These are phyloP conservation scores for Russula vinacea DNA, from an alignment of 768 basidiomycete genomes.

Conservation along the genomic window DNA sequence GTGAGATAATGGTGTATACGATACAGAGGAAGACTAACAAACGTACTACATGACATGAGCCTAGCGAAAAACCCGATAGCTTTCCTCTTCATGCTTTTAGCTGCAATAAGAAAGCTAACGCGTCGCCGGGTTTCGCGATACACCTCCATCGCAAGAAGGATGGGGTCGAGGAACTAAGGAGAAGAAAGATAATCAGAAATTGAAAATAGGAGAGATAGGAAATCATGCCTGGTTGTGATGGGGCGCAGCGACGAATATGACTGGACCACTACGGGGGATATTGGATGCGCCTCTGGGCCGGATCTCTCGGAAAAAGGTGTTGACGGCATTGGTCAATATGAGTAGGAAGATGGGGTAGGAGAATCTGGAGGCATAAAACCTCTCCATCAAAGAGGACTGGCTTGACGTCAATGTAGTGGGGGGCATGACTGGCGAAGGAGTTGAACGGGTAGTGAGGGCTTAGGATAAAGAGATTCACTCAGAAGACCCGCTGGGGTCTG, in stretches of 20 bases:
- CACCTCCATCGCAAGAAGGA: constrained; percentile 79
- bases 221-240: constrained; percentile 80
- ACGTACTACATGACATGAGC: constrained; percentile 84
- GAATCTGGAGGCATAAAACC: constrained; percentile 26
- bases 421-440: constrained; percentile 3
- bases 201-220: constrained; percentile 19
- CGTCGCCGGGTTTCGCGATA: constrained; percentile 75
- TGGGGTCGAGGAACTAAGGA: constrained; percentile 82
- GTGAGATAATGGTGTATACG: neutral
- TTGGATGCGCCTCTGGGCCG: constrained; percentile 90
- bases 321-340: constrained; percentile 80
- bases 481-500: neutral
- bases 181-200: neutral
- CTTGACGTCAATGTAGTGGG: neutral
- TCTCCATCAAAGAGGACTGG: constrained; percentile 10
- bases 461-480: neutral
- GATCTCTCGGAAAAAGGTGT: constrained; percentile 95
- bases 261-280: constrained; percentile 82
- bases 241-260: constrained; percentile 92
- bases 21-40: constrained; percentile 3
- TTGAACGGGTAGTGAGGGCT: neutral
- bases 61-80: constrained; percentile 73
- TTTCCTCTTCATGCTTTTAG: constrained; percentile 78
- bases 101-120: constrained; percentile 84
- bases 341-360: constrained; percentile 70